phyloP scores from a whole-genome alignment of 495 filamentous ascomycete species.

The Darksidea phi region DNA sequence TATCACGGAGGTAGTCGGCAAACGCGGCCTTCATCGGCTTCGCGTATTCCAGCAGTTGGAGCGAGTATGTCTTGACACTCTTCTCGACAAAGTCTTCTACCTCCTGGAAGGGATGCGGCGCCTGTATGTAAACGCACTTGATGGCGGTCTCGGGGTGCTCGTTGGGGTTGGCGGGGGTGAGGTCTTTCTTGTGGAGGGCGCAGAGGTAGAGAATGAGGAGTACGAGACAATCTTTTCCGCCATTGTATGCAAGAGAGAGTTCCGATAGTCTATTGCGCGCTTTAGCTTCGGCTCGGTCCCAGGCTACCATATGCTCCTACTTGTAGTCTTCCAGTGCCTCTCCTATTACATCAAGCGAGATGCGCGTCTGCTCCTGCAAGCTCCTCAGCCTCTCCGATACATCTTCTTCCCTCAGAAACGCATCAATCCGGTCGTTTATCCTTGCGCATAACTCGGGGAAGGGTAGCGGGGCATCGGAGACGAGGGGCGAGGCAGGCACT shows the following conservation, averaged over 20 bases:
- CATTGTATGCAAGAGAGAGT: conserved; percentile 92
- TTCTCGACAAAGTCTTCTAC: conserved; percentile 79
- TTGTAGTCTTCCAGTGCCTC: conserved; percentile 70
- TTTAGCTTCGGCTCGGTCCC: not conserved
- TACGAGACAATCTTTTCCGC: conserved; percentile 96
- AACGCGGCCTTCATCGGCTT: conserved; percentile 78
- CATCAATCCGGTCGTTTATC: conserved; percentile 62
- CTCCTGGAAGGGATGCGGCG: conserved; percentile 73
- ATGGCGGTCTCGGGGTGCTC: conserved; percentile 48
- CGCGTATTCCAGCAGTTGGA: conserved; percentile 75
- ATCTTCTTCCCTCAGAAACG: conserved; percentile 64
- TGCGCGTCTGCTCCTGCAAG: conserved; percentile 70
- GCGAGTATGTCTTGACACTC: conserved; percentile 65
- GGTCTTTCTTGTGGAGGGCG: conserved; percentile 51
- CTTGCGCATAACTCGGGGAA: conserved; percentile 53
- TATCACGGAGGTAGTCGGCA: conserved; percentile 65
- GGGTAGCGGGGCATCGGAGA: conserved; percentile 27
- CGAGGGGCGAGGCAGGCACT: conserved; percentile 19
- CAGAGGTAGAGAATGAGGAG: conserved; percentile 86
- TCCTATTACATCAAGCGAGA: conserved; percentile 67
- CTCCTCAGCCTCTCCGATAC: conserved; percentile 57
- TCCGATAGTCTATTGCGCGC: conserved; percentile 59
- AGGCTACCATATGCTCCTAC: conserved; percentile 44
- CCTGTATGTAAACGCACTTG: conserved; percentile 84
- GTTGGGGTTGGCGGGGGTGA: conserved; percentile 17